Evolutionary conservation across 768 basidiomycete genomes (phyloP).

Genomic region (Termitomyces sp.): DNA sequence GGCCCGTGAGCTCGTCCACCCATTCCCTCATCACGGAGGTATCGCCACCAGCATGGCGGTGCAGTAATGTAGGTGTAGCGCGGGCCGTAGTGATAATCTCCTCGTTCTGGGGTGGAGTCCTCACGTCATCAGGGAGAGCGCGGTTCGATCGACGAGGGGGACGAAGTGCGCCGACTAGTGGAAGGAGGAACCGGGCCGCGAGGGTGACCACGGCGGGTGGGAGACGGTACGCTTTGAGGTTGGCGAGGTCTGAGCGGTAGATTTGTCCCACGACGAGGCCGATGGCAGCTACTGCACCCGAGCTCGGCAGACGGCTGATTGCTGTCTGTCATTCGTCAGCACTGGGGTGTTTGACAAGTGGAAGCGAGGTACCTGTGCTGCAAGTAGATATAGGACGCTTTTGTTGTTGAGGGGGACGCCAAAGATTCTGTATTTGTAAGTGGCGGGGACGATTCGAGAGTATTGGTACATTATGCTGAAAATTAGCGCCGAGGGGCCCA

Average conservation of each 20-base stretch:
- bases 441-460: conserved; percentile 66
- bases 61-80: conserved; percentile 17
- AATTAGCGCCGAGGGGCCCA: conserved; percentile 70
- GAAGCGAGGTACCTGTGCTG: conserved; percentile 45
- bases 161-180: conserved; percentile 61
- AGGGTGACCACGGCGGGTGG: conserved; percentile 54
- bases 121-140: conserved; percentile 58
- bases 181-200: conserved; percentile 50
- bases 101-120: conserved; percentile 29
- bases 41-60: conserved; percentile 21
- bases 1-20: conserved; percentile 75
- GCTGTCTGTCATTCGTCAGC: conserved; percentile 47
- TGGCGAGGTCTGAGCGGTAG: conserved; percentile 79
- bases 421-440: conserved; percentile 74
- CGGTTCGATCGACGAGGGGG: conserved; percentile 64
- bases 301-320: conserved; percentile 61
- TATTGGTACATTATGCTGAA: conserved; percentile 86
- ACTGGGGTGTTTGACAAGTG: too few species aligned
- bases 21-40: conserved; percentile 66
- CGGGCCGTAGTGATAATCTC: conserved; percentile 64
- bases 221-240: conserved; percentile 75
- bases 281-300: conserved; percentile 51
- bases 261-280: conserved; percentile 70
- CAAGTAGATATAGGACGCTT: conserved; percentile 64
- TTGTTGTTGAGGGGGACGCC: conserved; percentile 75